Evolutionary conservation across 2,329 filamentous ascomycete species (phyloP).

Genomic region (Lachnellula suecica): DNA sequence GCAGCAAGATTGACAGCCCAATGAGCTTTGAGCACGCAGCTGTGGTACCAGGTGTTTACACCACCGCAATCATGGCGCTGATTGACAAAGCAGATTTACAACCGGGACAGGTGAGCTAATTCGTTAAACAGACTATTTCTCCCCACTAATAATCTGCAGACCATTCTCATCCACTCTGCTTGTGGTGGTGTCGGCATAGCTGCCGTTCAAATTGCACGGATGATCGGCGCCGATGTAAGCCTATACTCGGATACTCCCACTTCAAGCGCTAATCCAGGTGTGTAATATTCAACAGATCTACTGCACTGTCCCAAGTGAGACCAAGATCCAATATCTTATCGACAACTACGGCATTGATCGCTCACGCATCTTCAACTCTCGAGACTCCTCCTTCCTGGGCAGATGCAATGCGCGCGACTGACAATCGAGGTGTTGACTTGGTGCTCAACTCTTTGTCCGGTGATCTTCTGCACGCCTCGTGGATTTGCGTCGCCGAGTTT

Average conservation of each 20-base stretch:
- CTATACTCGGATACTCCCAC: too few species aligned
- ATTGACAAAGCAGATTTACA: too few species aligned
- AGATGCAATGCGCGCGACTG: slow-evolving; percentile 20
- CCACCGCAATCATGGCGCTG: slow-evolving; percentile 7
- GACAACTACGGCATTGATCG: slow-evolving; percentile 25
- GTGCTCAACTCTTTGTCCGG: slow-evolving; percentile 30
- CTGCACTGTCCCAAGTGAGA: slow-evolving; percentile 22
- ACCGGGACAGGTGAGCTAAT: not conserved
- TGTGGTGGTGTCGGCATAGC: slow-evolving; percentile 34
- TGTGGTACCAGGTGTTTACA: not conserved
- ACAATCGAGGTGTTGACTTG: slow-evolving; percentile 28
- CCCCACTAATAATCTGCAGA: too few species aligned
- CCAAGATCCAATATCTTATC: slow-evolving; percentile 20
- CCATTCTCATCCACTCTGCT: slow-evolving; percentile 34
- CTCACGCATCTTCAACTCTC: slow-evolving; percentile 31
- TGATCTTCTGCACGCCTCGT: slow-evolving; percentile 27
- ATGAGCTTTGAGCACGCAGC: too few species aligned
- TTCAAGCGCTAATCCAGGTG: not conserved
- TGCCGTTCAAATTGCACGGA: slow-evolving; percentile 29
- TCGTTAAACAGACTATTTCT: too few species aligned
- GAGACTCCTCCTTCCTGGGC: slow-evolving; percentile 27
- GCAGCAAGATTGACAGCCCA: too few species aligned
- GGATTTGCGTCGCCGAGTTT: slow-evolving; percentile 35
- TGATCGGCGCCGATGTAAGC: slow-evolving; percentile 33
- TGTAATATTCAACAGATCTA: too few species aligned